Conservation (phyloP, 192 early-diverging fungal species). For the Podila epigama region DNA sequence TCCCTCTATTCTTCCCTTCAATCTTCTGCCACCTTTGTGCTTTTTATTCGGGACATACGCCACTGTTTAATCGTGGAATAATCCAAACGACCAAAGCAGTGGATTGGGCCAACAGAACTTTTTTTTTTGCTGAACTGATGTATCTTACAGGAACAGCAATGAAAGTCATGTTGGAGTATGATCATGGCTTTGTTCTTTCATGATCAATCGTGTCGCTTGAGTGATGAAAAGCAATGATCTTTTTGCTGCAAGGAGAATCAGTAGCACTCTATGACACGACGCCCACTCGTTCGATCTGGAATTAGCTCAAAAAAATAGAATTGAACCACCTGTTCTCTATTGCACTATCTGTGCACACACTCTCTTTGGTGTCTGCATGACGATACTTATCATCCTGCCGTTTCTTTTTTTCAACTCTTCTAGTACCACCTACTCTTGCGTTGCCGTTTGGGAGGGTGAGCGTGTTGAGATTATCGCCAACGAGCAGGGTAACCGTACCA, state of each 20-base stretch:
- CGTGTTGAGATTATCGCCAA: slow-evolving; percentile 79
- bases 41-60: background rate
- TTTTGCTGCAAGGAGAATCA: no score
- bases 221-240: background rate
- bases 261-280: no score
- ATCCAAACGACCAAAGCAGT: background rate
- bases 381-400: background rate
- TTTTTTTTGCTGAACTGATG: no score
- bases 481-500: slow-evolving; percentile 91
- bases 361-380: background rate
- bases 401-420: background rate
- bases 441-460: slow-evolving; percentile 51
- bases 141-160: no score
- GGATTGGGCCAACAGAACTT: background rate
- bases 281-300: background rate
- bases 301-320: no score
- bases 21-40: background rate
- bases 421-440: slow-evolving; percentile 54
- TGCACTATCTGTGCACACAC: background rate
- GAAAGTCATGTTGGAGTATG: no score
- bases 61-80: no score
- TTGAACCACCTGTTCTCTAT: no score
- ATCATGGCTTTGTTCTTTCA: no score
- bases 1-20: background rate
- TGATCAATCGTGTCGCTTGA: no score